Conservation (phyloP, 1,139 yeast genomes). For the Oligophagozyma castellii region DNA sequence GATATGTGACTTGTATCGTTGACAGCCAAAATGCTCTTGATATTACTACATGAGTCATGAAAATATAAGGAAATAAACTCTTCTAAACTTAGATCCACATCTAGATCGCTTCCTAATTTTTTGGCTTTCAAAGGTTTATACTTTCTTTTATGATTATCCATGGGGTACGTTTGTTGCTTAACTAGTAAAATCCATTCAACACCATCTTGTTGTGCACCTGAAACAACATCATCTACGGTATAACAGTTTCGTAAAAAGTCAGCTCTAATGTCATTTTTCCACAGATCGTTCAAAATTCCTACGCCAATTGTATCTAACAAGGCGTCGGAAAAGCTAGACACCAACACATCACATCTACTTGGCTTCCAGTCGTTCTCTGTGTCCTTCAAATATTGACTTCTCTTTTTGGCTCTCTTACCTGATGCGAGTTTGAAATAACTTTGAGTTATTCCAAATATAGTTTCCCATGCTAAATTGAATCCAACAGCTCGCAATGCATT, state of each 20-base stretch:
- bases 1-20: conserved; percentile 9
- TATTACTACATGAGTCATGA: conserved; percentile 25
- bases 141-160: conserved; percentile 29
- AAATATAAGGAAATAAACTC: conserved; percentile 44
- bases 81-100: conserved; percentile 55
- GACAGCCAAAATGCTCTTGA: too few relatives aligned
- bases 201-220: conserved; percentile 54
- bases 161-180: conserved; percentile 38
- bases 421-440: conserved; percentile 28
- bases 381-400: conserved; percentile 27
- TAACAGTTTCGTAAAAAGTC: conserved; percentile 43
- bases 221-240: conserved; percentile 55
- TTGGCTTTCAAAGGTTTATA: conserved; percentile 67
- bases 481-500: conserved; percentile 63
- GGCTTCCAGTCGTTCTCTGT: conserved; percentile 31
- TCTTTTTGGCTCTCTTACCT: conserved; percentile 24
- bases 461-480: conserved; percentile 60
- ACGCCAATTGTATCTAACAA: conserved; percentile 45
- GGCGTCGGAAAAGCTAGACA: conserved; percentile 46
- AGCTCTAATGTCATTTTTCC: conserved; percentile 61
- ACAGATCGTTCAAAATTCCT: conserved; percentile 45
- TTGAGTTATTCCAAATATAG: conserved; percentile 36
- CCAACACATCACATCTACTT: conserved; percentile 64
- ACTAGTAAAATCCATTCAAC: conserved; percentile 63
- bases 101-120: conserved; percentile 44